Evolutionary conservation across 176 grass and related monocot genomes (phyloP), one percentile per base, ranked within the genome.

Genomic region (Oryza australiensis): DNA sequence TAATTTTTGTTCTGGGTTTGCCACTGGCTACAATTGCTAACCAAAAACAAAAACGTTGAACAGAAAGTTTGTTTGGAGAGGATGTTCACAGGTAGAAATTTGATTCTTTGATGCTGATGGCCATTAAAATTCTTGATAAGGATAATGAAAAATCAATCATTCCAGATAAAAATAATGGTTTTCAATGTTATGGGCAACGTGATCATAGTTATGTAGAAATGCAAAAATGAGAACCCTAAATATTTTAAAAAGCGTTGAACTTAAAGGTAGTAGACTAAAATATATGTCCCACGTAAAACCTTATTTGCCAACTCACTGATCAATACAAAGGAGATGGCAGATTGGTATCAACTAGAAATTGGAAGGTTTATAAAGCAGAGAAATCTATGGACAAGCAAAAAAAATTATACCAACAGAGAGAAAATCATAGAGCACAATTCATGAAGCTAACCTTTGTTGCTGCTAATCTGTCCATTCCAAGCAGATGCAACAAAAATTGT

Each of bases 391-490:
- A 30, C 10, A 83, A 40, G 57, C 1, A 43, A 49, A 35, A 78
- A 45, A 73, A 0, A 14, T 40, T 71, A 28, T 57, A 33, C 48
- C 8, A 5, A 12, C 9, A 33, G 43, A 62, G 62, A 78, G 70
- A 40, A 38, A 80, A 20, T 26, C 20, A 70, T 13, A 87, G 20
- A 30, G 38, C 43, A 75, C 33, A 86, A 80, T 45, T 37, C 59
- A 12, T 37, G 40, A 62, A 57, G 38, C 20, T 89, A 86, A 94
- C 95, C 92, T 98, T 98, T 48, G 92, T 79, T 30, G 88, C 84
- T 78, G 92, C 88, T 20, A 98, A 80, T 76, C 78, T 87, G 79
- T 89, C 88, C 90, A 98, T 86, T 53, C 86, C 84, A 28, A 98
- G 87, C 48, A 81, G 46, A 69, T 76, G 86, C 77, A 98, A 83